Evolutionary conservation across 2,329 filamentous ascomycete genomes (phyloP).

Genomic region (Aspergillus sp.): DNA sequence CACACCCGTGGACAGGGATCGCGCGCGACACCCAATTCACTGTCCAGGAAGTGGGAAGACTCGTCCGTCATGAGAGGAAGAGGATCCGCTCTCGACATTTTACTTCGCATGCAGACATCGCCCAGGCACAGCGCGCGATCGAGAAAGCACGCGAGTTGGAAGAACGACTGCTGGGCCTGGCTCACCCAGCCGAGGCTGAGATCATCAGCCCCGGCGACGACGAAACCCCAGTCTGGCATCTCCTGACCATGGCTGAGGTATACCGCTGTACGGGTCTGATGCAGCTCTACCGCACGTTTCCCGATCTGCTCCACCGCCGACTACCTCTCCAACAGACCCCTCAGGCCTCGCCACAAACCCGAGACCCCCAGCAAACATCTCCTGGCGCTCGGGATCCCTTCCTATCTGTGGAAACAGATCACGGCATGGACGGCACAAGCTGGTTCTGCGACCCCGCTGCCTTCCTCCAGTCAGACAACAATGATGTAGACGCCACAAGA

Average conservation of each 20-base stretch:
- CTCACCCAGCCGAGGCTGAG: conserved; percentile 47
- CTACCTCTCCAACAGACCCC: conserved; percentile 24
- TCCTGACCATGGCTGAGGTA: conserved; percentile 53
- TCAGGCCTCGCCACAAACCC: conserved; percentile 3
- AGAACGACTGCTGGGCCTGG: conserved; percentile 46
- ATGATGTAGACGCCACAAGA: conserved; percentile 20
- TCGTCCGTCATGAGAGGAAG: conserved; percentile 36
- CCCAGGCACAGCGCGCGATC: conserved; percentile 34
- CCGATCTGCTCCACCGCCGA: conserved; percentile 49
- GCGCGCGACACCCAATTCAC: conserved; percentile 37
- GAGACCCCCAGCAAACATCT: conserved; percentile 4
- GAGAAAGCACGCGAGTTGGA: conserved; percentile 43
- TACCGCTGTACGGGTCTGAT: conserved; percentile 54
- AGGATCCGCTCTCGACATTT: conserved; percentile 35
- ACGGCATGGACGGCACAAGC: conserved; percentile 17
- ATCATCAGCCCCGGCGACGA: conserved; percentile 53
- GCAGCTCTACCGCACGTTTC: conserved; percentile 56
- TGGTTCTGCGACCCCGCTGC: conserved; percentile 15
- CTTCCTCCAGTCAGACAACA: conserved; percentile 8
- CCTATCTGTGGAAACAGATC: conserved; percentile 21
- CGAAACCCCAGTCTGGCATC: conserved; percentile 53
- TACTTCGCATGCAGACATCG: conserved; percentile 36
- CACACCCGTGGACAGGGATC: conserved; percentile 41
- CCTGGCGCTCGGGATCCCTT: conserved; percentile 24
- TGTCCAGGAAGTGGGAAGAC: conserved; percentile 47